Conservation (phyloP, 2,329 filamentous ascomycete genomes). For the Ascochyta lentis region DNA sequence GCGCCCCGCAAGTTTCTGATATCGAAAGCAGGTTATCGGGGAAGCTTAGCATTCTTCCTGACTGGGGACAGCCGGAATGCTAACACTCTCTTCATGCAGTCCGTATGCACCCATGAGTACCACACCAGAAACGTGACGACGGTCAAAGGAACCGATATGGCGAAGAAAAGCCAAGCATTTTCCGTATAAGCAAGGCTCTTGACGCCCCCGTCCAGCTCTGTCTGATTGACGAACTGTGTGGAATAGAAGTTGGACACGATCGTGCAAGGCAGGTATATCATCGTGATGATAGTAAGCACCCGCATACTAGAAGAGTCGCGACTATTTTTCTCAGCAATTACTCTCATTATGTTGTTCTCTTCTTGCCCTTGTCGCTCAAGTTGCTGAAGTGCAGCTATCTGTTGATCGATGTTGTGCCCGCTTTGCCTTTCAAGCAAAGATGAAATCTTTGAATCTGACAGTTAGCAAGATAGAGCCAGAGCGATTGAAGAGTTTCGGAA, state of each 20-base stretch:
- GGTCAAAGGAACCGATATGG: slow-evolving; percentile 30
- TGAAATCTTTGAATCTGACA: slow-evolving; percentile 17
- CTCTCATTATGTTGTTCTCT: slow-evolving; percentile 28
- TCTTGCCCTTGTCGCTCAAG: slow-evolving; percentile 26
- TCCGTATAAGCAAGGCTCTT: slow-evolving; percentile 21
- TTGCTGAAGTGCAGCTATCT: slow-evolving; percentile 26
- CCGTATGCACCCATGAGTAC: slow-evolving; percentile 23
- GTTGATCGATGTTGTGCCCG: slow-evolving; percentile 25
- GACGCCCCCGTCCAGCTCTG: slow-evolving; percentile 8
- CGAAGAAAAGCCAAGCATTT: slow-evolving; percentile 34
- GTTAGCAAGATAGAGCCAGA: not conserved
- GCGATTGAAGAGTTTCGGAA: not conserved
- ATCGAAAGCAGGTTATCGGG: not conserved
- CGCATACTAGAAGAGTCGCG: slow-evolving; percentile 32
- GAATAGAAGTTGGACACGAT: slow-evolving; percentile 38
- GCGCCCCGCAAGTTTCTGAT: slow-evolving; percentile 1
- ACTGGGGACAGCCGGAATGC: not conserved
- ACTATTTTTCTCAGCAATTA: slow-evolving; percentile 31
- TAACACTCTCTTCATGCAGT: not conserved
- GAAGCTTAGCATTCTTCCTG: not conserved
- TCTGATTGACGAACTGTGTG: slow-evolving; percentile 32
- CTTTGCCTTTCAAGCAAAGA: slow-evolving; percentile 27
- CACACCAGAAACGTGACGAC: slow-evolving; percentile 28
- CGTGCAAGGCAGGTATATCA: slow-evolving; percentile 35
- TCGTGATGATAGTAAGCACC: slow-evolving; percentile 32